Conservation (phyloP, 371 early-diverging fungal genomes). For the Circinella umbellata region DNA sequence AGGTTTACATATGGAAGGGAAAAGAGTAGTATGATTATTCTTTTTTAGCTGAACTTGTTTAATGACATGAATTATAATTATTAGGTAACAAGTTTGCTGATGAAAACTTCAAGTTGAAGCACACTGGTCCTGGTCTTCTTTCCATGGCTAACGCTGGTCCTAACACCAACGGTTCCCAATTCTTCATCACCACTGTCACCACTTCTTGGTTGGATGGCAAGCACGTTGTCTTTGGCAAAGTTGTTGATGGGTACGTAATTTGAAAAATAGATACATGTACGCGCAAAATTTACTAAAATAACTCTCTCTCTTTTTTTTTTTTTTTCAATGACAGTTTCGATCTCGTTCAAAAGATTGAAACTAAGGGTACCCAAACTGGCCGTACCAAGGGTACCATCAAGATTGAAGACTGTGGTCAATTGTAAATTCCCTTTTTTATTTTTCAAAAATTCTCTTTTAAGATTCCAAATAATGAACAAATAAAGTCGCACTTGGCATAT, state of each 20-base stretch:
- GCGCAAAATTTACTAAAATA: background rate
- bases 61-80: too few relatives aligned
- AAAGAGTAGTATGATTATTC: background rate
- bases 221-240: conserved; percentile 99
- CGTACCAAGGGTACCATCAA: conserved; percentile 56
- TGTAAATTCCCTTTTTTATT: conserved; percentile 28
- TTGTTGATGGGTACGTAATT: conserved; percentile 71
- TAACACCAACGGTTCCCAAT: conserved; percentile 98
- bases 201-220: conserved; percentile 97
- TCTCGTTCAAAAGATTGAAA: conserved; percentile 80
- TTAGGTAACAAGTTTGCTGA: conserved; percentile 80
- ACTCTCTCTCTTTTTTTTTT: background rate
- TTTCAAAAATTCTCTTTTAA: background rate
- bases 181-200: conserved; percentile 93
- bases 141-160: conserved; percentile 98
- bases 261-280: background rate
- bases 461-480: too few relatives aligned
- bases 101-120: conserved; percentile 97
- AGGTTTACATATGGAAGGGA: background rate
- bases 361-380: conserved; percentile 65
- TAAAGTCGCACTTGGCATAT: too few relatives aligned
- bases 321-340: conserved; percentile 43
- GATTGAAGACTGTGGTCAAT: conserved; percentile 75
- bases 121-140: conserved; percentile 85
- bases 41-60: too few relatives aligned